These are phyloP conservation scores for Rutstroemia sydowiana DNA, from an alignment of 2,329 filamentous ascomycete genomes.

Conservation along the genomic window DNA sequence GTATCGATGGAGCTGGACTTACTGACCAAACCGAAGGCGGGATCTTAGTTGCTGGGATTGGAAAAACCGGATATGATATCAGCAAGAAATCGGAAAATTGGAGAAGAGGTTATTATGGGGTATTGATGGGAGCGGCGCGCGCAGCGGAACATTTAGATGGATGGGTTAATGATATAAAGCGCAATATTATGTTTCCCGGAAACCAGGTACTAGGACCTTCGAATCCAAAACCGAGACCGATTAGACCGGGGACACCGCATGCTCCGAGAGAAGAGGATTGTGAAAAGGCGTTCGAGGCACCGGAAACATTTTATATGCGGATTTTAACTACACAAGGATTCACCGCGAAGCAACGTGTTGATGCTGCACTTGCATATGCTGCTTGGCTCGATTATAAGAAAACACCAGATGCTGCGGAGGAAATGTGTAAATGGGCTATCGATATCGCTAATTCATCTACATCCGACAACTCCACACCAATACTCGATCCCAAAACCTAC, in stretches of 20 bases:
- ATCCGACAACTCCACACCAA: slow-evolving; percentile 38
- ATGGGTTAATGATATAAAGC: slow-evolving; percentile 62
- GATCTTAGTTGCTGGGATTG: slow-evolving; percentile 46
- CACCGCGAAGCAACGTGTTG: slow-evolving; percentile 67
- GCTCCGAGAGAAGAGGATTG: slow-evolving; percentile 72
- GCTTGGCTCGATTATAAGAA: slow-evolving; percentile 79
- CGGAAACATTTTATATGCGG: slow-evolving; percentile 73
- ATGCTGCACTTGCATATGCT: slow-evolving; percentile 76
- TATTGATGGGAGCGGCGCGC: slow-evolving; percentile 68
- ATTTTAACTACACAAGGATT: slow-evolving; percentile 77
- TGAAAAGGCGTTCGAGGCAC: slow-evolving; percentile 57
- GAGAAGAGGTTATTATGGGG: slow-evolving; percentile 78
- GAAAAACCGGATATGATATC: slow-evolving; percentile 36
- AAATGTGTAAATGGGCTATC: slow-evolving; percentile 69
- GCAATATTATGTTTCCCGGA: slow-evolving; percentile 59
- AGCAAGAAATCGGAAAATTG: slow-evolving; percentile 67
- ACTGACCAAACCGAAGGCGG: slow-evolving; percentile 44
- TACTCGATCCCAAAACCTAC: slow-evolving; percentile 57
- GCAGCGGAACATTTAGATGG: slow-evolving; percentile 76
- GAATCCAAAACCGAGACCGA: slow-evolving; percentile 71
- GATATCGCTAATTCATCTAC: slow-evolving; percentile 58
- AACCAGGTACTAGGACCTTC: slow-evolving; percentile 74
- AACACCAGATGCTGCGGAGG: slow-evolving; percentile 54
- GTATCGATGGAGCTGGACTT: slow-evolving; percentile 61
- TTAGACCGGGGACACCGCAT: slow-evolving; percentile 54